phyloP scores from a whole-genome alignment of 257 asterid species.

The Nicotiana knightiana region DNA sequence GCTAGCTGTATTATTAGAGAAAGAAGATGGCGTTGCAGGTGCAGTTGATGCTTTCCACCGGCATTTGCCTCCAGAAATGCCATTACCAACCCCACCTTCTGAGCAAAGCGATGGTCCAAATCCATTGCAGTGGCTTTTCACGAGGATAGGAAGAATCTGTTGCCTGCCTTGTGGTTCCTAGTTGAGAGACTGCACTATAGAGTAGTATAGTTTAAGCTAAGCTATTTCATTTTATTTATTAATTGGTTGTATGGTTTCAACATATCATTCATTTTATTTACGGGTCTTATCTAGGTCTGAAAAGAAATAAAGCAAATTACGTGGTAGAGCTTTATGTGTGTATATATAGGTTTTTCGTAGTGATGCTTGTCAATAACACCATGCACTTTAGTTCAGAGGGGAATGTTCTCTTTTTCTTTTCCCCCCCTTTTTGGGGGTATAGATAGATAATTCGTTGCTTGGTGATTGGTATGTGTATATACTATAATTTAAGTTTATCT shows the following conservation, averaged over 20 bases:
- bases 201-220: constrained; percentile 16
- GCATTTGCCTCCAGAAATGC: constrained; percentile 68
- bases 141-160: constrained; percentile 66
- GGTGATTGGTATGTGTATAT: not conserved
- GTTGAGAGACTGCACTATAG: not conserved
- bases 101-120: constrained; percentile 44
- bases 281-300: not conserved
- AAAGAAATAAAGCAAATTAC: not conserved
- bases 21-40: constrained; percentile 88
- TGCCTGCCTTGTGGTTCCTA: constrained; percentile 51
- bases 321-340: not conserved
- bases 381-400: not conserved
- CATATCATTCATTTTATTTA: constrained; percentile 1
- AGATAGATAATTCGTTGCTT: not conserved
- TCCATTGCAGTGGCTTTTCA: constrained; percentile 79
- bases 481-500: not conserved
- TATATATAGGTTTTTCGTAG: not conserved
- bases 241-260: constrained; percentile 10
- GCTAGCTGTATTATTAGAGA: constrained; percentile 49
- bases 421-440: not conserved
- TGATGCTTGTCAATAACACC: not conserved
- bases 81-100: constrained; percentile 37
- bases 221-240: constrained; percentile 21
- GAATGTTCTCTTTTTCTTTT: not conserved
- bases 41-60: constrained; percentile 94